Percentiles rank a stretch among this genome's conserved stretches.
These are phyloP conservation scores for Magnaporthales sp. DNA, from an alignment of 2,329 filamentous ascomycete species.

Conservation along the genomic window DNA sequence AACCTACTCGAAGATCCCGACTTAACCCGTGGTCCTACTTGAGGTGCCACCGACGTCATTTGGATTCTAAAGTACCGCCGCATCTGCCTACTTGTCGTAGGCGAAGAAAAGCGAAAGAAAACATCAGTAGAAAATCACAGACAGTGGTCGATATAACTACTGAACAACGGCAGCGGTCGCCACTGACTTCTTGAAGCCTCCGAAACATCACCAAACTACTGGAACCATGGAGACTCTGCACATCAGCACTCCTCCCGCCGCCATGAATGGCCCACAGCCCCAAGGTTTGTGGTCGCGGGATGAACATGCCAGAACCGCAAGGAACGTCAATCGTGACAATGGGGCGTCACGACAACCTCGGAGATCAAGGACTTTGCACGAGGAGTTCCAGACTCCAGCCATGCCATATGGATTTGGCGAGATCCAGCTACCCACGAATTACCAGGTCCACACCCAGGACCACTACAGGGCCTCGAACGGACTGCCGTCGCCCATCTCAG, in stretches of 20 bases:
- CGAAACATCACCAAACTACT: neutral
- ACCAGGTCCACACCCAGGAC: neutral
- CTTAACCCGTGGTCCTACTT: neutral
- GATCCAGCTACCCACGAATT: neutral
- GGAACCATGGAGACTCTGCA: neutral
- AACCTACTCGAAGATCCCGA: neutral
- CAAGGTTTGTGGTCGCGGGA: neutral
- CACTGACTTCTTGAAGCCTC: neutral
- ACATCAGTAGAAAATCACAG: neutral
- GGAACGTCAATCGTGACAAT: neutral
- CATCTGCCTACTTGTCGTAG: neutral
- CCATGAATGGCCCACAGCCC: neutral
- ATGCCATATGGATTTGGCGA: neutral
- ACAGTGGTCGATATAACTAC: neutral
- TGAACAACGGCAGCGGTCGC: neutral
- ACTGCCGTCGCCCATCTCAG: slow-evolving; percentile 3
- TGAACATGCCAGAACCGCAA: neutral
- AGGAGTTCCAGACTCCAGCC: slow-evolving; percentile 19
- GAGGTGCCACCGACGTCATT: neutral
- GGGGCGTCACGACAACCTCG: slow-evolving; percentile 11
- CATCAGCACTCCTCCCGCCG: slow-evolving; percentile 1
- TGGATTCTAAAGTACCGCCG: neutral
- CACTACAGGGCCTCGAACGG: neutral
- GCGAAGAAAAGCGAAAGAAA: neutral
- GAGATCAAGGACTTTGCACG: slow-evolving; percentile 30